Percentiles rank a stretch among this genome's conserved stretches.
Evolutionary conservation across 2,329 filamentous ascomycete species (phyloP).

Genomic region (Scedosporium apiospermum): DNA sequence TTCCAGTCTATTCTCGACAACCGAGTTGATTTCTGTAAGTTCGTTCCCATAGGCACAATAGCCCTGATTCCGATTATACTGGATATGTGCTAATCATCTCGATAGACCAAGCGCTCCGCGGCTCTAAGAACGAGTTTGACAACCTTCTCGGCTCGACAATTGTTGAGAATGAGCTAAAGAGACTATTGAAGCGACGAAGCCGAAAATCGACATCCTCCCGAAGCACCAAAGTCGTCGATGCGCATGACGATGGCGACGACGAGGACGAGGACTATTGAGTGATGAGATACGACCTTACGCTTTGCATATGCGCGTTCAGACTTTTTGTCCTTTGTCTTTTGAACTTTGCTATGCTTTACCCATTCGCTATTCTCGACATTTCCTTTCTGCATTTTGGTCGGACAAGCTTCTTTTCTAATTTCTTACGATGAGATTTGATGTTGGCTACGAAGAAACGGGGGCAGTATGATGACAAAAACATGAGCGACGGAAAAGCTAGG

Average conservation of each 20-base stretch:
- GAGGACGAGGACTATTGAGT: not conserved
- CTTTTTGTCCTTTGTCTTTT: conserved; percentile 5
- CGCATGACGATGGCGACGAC: not conserved
- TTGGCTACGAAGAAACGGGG: too few relatives aligned
- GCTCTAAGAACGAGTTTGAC: conserved; percentile 1
- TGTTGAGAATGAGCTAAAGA: conserved; percentile 11
- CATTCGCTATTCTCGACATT: conserved; percentile 3
- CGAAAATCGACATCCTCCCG: not conserved
- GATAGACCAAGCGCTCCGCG: conserved; percentile 6
- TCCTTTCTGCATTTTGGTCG: too few relatives aligned
- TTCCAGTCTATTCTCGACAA: conserved; percentile 17
- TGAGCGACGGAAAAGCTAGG: too few relatives aligned
- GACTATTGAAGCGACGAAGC: conserved; percentile 4
- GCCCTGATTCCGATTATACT: not conserved
- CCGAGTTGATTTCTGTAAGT: conserved; percentile 26
- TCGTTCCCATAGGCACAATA: not conserved
- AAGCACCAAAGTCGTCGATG: not conserved
- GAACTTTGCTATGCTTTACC: conserved; percentile 6
- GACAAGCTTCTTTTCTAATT: too few relatives aligned
- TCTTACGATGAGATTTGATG: too few relatives aligned
- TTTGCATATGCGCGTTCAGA: too few relatives aligned
- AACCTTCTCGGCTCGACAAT: conserved; percentile 7
- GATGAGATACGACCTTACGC: not conserved
- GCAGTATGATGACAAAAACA: too few relatives aligned
- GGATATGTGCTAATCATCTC: not conserved